Percentiles rank a stretch among this genome's conserved stretches.
These are phyloP conservation scores for Fusarium burgessii DNA, from an alignment of 2,329 filamentous ascomycete species.

Conservation along the genomic window DNA sequence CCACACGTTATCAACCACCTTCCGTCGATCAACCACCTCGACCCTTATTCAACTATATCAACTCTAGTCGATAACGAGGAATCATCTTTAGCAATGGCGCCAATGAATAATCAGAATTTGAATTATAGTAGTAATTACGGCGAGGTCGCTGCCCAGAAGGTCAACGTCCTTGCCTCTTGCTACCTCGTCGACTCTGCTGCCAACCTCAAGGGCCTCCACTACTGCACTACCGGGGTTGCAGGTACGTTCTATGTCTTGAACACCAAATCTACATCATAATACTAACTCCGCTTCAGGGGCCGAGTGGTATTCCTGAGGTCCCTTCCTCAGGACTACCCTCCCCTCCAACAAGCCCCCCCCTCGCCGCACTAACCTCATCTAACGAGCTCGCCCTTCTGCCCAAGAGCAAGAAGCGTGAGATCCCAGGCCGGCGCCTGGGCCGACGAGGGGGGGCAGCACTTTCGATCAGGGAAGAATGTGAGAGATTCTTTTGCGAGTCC, in stretches of 20 bases:
- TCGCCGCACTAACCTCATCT: conserved; percentile 77
- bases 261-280: background rate
- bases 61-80: conserved; percentile 40
- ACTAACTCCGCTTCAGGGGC: conserved; percentile 65
- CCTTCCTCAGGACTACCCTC: conserved; percentile 85
- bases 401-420: conserved; percentile 63
- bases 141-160: conserved; percentile 71
- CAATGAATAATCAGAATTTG: conserved; percentile 78
- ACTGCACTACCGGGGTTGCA: conserved; percentile 92
- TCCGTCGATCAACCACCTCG: conserved; percentile 28
- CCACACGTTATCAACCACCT: conserved; percentile 13
- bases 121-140: conserved; percentile 83
- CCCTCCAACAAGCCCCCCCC: conserved; percentile 89
- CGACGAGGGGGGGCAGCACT: conserved; percentile 92
- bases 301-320: conserved; percentile 97
- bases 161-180: conserved; percentile 90
- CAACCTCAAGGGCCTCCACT: conserved; percentile 86
- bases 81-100: conserved; percentile 63
- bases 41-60: conserved; percentile 16
- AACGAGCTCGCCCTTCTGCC: conserved; percentile 75
- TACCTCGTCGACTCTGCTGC: conserved; percentile 83
- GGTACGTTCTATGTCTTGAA: conserved; percentile 61
- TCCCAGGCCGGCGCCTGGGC: conserved; percentile 58
- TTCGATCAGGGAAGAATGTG: conserved; percentile 99
- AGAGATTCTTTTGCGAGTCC: conserved; percentile 99